Evolutionary conservation across 192 early-diverging fungal genomes (phyloP).

Genomic region (Dispira simplex): DNA sequence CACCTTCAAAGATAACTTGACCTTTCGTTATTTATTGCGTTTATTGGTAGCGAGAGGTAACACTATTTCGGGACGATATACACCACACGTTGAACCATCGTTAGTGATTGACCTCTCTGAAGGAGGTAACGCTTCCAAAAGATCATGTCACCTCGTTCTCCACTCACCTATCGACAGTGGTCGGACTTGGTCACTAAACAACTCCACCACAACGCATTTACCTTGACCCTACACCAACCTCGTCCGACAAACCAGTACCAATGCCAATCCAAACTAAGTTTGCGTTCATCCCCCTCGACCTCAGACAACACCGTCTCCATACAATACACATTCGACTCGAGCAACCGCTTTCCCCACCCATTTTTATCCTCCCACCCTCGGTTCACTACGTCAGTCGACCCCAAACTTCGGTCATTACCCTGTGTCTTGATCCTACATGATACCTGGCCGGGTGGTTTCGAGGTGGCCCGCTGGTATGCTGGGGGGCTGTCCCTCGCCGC

Average conservation of each 20-base stretch:
- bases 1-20: too few species aligned
- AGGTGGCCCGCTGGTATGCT: conserved; percentile 30
- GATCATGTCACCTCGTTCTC: too few species aligned
- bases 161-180: too few species aligned
- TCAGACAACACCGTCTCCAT: conserved; percentile 7
- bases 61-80: too few species aligned
- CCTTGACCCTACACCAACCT: neutral
- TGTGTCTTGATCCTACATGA: conserved; percentile 27
- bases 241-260: neutral
- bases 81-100: too few species aligned
- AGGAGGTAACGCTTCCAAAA: too few species aligned
- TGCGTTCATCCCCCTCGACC: neutral
- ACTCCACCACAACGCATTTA: neutral
- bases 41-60: too few species aligned
- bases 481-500: conserved; percentile 25
- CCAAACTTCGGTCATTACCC: conserved; percentile 27
- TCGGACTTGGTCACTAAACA: neutral
- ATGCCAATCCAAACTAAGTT: neutral
- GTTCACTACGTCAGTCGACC: conserved; percentile 29
- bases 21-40: too few species aligned
- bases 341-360: conserved; percentile 23
- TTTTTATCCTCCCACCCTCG: conserved; percentile 25
- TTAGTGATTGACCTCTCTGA: too few species aligned
- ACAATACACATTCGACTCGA: conserved; percentile 30
- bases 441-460: conserved; percentile 27